Evolutionary conservation across 768 basidiomycete genomes (phyloP).

Genomic region (Boletus vermiculosoides): DNA sequence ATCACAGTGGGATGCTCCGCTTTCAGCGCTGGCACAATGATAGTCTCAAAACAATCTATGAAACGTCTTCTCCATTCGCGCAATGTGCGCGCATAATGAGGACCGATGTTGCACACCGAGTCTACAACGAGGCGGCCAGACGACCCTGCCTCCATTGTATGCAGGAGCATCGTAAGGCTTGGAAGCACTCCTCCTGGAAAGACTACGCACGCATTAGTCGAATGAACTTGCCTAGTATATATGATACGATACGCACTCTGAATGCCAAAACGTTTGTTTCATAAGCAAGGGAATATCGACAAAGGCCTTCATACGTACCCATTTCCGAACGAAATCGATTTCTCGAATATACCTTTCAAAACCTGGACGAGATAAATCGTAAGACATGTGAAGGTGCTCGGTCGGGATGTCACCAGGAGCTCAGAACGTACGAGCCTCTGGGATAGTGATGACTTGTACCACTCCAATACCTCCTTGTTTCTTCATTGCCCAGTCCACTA

Average conservation of each 20-base stretch:
- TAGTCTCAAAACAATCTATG: background rate
- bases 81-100: background rate
- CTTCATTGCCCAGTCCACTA: background rate
- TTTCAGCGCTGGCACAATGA: background rate
- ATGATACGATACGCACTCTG: no score
- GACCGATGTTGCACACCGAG: background rate
- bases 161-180: background rate
- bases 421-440: background rate
- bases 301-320: no score
- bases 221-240: no score
- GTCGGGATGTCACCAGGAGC: background rate
- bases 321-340: no score
- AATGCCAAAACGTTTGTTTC: no score
- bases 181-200: no score
- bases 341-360: no score
- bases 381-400: background rate
- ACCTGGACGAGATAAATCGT: background rate
- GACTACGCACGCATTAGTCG: no score
- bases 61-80: background rate
- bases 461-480: background rate
- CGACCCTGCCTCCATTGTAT: background rate
- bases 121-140: background rate
- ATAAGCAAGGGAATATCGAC: no score
- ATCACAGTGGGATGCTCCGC: background rate
- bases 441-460: background rate